Conservation (phyloP, 148 eudicot genomes). For the Drosera capensis region DNA sequence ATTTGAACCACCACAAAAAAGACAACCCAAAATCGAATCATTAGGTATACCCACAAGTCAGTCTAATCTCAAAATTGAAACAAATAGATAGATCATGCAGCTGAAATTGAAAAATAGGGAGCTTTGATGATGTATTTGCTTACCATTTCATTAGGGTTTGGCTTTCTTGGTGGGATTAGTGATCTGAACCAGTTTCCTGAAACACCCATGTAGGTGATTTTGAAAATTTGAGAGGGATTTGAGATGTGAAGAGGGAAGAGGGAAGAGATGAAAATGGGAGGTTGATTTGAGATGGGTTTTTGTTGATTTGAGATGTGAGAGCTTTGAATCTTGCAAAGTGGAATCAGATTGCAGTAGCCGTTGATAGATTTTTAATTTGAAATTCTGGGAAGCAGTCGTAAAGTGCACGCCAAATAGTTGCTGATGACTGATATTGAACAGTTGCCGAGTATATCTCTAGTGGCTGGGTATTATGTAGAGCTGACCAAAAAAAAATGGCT, state of each 20-base stretch:
- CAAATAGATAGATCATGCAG: background rate
- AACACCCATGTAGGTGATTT: slow-evolving; percentile 88
- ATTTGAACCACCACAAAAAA: background rate
- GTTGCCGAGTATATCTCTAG: too few species aligned
- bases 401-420: too few species aligned
- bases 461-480: too few species aligned
- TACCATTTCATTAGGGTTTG: slow-evolving; percentile 33
- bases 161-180: slow-evolving; percentile 37
- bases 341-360: too few species aligned
- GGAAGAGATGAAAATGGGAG: background rate
- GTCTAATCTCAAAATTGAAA: background rate
- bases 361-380: too few species aligned
- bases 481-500: too few species aligned
- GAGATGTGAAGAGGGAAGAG: background rate
- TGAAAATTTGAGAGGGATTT: slow-evolving; percentile 1
- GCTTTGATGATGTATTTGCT: too few species aligned
- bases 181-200: slow-evolving; percentile 75
- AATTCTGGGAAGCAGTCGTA: too few species aligned
- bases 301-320: too few species aligned
- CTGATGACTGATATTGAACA: too few species aligned
- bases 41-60: background rate
- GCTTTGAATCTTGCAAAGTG: too few species aligned
- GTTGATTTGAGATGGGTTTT: too few species aligned
- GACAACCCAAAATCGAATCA: background rate
- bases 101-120: background rate